These are phyloP conservation scores for Hygrophoropsis aurantiaca DNA, from an alignment of 768 basidiomycete species.

Conservation along the genomic window DNA sequence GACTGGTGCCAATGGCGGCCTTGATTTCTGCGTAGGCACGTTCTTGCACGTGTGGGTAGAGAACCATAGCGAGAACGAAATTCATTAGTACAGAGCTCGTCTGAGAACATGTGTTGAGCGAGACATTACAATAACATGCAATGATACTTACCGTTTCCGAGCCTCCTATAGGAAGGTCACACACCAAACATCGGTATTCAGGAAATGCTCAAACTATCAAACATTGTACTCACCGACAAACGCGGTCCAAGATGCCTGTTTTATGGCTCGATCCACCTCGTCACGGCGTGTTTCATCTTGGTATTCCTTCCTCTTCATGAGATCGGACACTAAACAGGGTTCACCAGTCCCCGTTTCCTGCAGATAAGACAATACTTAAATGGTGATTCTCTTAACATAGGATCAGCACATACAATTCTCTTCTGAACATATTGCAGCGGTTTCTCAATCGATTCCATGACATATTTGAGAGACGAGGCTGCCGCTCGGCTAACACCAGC, in stretches of 20 bases:
- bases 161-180: neutral
- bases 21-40: constrained; percentile 35
- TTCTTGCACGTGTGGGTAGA: constrained; percentile 32
- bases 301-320: constrained; percentile 14
- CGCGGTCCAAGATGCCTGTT: constrained; percentile 8
- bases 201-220: constrained; percentile 2
- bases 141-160: neutral
- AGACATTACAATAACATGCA: no score
- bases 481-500: constrained; percentile 36
- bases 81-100: constrained; percentile 13
- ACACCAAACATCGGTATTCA: constrained; percentile 7
- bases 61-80: constrained; percentile 35
- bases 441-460: constrained; percentile 6
- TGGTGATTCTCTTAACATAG: no score
- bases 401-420: constrained; percentile 22
- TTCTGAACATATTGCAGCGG: constrained; percentile 25
- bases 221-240: constrained; percentile 7
- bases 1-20: constrained; percentile 22
- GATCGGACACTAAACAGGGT: constrained; percentile 12
- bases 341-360: neutral
- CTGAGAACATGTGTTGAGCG: constrained; percentile 2
- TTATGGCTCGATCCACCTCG: constrained; percentile 8
- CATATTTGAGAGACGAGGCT: neutral
- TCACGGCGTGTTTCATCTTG: constrained; percentile 6
- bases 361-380: neutral